Conservation (phyloP, 23 red algal species). For the Gracilaria vermiculophylla region DNA sequence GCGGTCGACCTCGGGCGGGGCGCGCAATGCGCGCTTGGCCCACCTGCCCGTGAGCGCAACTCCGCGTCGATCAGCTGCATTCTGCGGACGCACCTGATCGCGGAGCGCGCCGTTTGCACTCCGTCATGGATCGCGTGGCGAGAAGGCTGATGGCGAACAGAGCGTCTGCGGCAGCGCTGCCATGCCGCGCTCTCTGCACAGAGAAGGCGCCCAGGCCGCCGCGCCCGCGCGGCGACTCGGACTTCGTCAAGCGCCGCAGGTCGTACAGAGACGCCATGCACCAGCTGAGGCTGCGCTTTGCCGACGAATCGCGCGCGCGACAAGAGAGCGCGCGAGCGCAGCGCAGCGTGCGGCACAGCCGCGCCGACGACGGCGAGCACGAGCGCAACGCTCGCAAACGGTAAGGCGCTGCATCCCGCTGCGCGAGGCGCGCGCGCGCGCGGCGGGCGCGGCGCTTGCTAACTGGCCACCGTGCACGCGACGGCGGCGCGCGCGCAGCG, state of each 20-base stretch:
- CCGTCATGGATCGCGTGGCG: neutral
- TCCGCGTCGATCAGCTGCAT: no score
- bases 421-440: neutral
- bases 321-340: neutral
- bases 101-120: no score
- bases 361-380: neutral
- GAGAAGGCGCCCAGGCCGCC: neutral
- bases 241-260: slow-evolving; percentile 37
- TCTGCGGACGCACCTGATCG: no score
- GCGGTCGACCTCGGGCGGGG: no score
- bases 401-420: neutral
- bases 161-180: neutral
- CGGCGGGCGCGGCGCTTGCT: neutral
- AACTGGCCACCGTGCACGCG: neutral
- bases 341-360: neutral
- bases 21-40: no score
- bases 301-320: neutral
- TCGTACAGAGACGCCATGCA: slow-evolving; percentile 25
- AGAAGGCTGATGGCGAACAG: neutral
- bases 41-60: no score
- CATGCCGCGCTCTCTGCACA: slow-evolving; percentile 9
- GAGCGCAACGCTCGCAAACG: slow-evolving; percentile 1
- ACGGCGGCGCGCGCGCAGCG: neutral
- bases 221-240: neutral
- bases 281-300: slow-evolving; percentile 1